Base-by-base conservation (phyloP, 805 yeast species). In the Wickerhamia fluorescens region DNA sequence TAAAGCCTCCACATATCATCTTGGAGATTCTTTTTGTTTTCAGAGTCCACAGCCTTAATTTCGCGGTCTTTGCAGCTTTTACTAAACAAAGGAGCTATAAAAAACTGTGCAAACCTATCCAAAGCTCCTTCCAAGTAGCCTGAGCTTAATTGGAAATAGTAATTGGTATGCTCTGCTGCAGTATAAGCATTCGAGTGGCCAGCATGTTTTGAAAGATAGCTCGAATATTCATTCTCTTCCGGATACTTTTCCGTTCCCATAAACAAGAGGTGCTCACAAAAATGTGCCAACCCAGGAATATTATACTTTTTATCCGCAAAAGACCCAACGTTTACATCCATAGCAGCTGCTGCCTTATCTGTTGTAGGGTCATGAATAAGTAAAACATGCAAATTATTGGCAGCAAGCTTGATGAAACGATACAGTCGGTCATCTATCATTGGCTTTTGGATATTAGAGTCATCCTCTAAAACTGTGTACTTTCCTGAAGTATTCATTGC, bases 131-230 rank as follows among this genome's bases (percentile, higher is more conserved):
- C 75, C 35, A 89, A 62, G 41, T 78, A 73, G 38, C 77, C 80
- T 33, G 81, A 71, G 35, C 78, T 73, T 4, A 92, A 73, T 47
- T 89, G 95, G 47, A 92, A 89, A 55, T 71, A 87, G 56, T 87
- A 89, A 56, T 89, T 89, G 4, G 97, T 89, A 45, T 84, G 86
- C 43, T 80, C 80, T 3, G 86, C 65, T 2, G 95, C 78, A 1
- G 98, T 89, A 55, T 80, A 89, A 1, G 98, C 98, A 51, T 89
- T 89, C 20, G 94, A 82, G 37, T 71, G 71, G 12, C 97, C 98
- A 23, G 88, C 80, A 49, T 92, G 94, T 37, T 80, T 76, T 6
- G 94, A 69, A 31, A 89, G 60, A 51, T 68, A 92, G 29, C 78
- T 73, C 25, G 80, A 56, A 51, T 81, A 81, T 37, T 78, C 89